Evolutionary conservation across 73 alveolate species (phyloP), one percentile per base, ranked within the genome.

Genomic region (Halteria grandinella): DNA sequence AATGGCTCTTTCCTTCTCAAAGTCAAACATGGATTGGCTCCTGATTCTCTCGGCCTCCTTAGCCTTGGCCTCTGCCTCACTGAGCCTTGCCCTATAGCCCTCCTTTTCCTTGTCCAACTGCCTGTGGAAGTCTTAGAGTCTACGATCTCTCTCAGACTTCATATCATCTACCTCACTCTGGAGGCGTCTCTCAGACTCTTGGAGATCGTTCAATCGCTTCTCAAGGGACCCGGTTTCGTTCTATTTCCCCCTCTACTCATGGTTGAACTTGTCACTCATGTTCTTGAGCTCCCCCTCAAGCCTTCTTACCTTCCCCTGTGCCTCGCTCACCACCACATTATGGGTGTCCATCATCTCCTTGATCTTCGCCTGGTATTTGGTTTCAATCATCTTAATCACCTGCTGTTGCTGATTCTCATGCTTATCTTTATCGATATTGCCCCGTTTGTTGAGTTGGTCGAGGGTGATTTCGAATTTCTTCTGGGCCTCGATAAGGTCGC

Each of bases 1-100:
- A 43, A 84, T 84, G 0, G 96, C 93, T 59, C 84, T 89, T 55
- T 89, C 93, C 74, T 89, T 89, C 83, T 88, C 96, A 39, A 62
- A 64, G 32, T 88, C 96, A 39, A 83, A 79, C 55, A 88, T 48
- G 27, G 66, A 33, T 3, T 71, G 78, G 15, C 87, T 81, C 58
- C 90, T 64, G 41, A 76, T 78, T 57, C 83, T 80, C 37, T 86
- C 94, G 14, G 87, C 84, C 39, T 86, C 94, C 44, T 82, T 79
- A 29, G 74, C 58, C 48, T 79, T 86, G 23, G 62, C 50, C 70
- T 86, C 94, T 0, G 43, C 63, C 39, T 86, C 94, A 14, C 55
- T 29, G 7, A 86, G 51, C 55, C 79, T 86, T 6, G 52, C 69
- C 44, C 75, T 78, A 15, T 64, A 43, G 28, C 70, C 55, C 47